A percentile compares a stretch with the other conserved stretches of the same genome.
Evolutionary conservation across 208 protist species (phyloP).

Genomic region (Naegleria fowleri): DNA sequence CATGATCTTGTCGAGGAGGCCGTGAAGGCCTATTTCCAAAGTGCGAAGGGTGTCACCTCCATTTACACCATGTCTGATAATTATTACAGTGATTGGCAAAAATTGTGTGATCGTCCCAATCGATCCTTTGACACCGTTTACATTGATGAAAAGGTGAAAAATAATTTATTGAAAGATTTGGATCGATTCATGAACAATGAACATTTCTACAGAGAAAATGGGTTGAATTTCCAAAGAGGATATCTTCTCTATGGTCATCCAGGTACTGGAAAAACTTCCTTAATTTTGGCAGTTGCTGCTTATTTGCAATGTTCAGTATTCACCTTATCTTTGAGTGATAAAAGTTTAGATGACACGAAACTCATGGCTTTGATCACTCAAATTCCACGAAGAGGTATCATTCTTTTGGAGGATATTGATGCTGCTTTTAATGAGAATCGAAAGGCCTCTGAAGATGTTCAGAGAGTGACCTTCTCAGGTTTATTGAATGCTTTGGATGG

Average conservation of each 20-base stretch:
- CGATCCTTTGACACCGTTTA: not conserved
- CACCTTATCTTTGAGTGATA: not conserved
- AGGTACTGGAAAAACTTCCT: slow-evolving; percentile 21
- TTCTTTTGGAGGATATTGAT: slow-evolving; percentile 70
- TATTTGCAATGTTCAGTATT: not conserved
- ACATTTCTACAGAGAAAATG: not conserved
- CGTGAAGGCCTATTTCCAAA: not conserved
- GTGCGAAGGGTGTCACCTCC: not conserved
- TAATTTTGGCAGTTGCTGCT: not conserved
- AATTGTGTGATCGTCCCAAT: not conserved
- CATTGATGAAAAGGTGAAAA: not conserved
- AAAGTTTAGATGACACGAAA: not conserved
- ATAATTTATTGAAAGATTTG: not conserved
- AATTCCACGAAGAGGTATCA: not conserved
- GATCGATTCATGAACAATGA: not conserved
- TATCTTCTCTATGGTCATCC: slow-evolving; percentile 46
- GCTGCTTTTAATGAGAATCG: slow-evolving; percentile 64
- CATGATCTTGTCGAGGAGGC: not conserved
- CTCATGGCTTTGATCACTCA: not conserved
- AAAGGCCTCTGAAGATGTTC: not conserved
- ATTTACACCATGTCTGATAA: not conserved
- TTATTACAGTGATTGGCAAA: not conserved
- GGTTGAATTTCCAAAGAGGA: slow-evolving; percentile 27
- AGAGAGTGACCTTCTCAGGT: slow-evolving; percentile 72
- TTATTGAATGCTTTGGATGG: slow-evolving; percentile 91